Base-by-base conservation (phyloP, 495 filamentous ascomycete genomes). In the Pseudotulostoma volvatum region DNA sequence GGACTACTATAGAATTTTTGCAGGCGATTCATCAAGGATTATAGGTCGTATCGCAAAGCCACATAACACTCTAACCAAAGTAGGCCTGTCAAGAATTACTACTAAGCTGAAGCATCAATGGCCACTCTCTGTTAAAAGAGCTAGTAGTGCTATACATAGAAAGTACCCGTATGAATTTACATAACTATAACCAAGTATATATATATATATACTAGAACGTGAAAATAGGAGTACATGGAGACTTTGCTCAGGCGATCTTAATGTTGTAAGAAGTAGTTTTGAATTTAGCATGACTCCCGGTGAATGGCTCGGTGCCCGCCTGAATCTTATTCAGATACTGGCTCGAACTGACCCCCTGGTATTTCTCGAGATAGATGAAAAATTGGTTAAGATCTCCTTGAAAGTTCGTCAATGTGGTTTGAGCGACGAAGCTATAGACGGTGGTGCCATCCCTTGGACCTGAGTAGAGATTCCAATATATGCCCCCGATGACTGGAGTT, bases 391-490 rank as follows among this genome's bases (percentile, higher is more conserved):
- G 25, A 47, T 80, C 71, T 9, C 66, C 73, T 4, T 54, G 64
- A 54, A 74, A 80, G 49, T 36, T 60, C 3, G 53, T 66, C 4
- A 61, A 47, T n/a, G 55, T 53, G 18, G 48, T 61, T 13, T 49
- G 43, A n/a, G 72, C 66, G 7, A 76, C 72, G 39, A 80, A 79
- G 52, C 63, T 69, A 59, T 71, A 78, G 13, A 79, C 73, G 7
- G 57, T 64, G 48, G 66, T 76, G 28, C 39, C 41, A 31, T 68
- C 70, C 43, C 77, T 77, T 9, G 48, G 55, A n/a, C 76, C 75
- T 7, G 53, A 51, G 47, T 64, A 76, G 40, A 80, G 52, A 14
- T 69, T 61, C 63, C 68, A 78, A 8, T 38, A 45, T 18, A 53
- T 49, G 9, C 70, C 68, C 16, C 49, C 66, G 38, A 81, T 64